phyloP scores from a whole-genome alignment of 73 alveolate genomes.

The Strombidium stylifer region DNA sequence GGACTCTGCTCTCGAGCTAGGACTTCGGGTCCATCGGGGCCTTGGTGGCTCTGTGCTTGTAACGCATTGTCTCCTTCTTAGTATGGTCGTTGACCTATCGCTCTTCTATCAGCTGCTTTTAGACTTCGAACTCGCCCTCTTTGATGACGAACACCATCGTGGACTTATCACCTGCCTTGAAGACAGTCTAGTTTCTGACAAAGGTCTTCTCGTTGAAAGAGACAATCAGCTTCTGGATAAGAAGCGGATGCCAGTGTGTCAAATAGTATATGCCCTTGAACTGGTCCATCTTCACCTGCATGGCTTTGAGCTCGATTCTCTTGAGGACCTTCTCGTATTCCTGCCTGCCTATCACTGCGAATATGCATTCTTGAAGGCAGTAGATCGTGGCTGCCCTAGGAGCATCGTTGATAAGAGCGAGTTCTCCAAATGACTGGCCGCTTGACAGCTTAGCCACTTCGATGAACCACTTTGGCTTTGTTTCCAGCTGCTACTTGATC shows the following conservation, averaged over 20 bases:
- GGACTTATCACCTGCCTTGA: slow-evolving; percentile 35
- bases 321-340: slow-evolving; percentile 31
- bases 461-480: neutral
- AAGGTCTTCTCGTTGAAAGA: slow-evolving; percentile 17
- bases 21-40: too few relatives aligned
- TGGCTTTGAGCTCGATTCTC: slow-evolving; percentile 13
- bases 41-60: too few relatives aligned
- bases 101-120: too few relatives aligned
- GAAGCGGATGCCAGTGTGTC: slow-evolving; percentile 3
- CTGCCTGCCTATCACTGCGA: slow-evolving; percentile 31
- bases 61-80: too few relatives aligned
- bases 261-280: slow-evolving; percentile 11
- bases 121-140: slow-evolving; percentile 39
- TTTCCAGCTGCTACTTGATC: neutral
- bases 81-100: too few relatives aligned
- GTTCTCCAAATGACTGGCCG: slow-evolving; percentile 45
- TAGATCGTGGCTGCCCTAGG: slow-evolving; percentile 51
- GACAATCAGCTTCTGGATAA: slow-evolving; percentile 19
- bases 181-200: slow-evolving; percentile 27
- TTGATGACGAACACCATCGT: slow-evolving; percentile 21
- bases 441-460: slow-evolving; percentile 15
- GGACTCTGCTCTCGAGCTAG: too few relatives aligned
- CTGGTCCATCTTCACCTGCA: slow-evolving; percentile 25
- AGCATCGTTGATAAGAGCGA: slow-evolving; percentile 27
- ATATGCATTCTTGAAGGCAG: slow-evolving; percentile 23